These are phyloP conservation scores for Mesembryanthemum crystallinum DNA, from an alignment of 148 eudicot genomes.

Conservation along the genomic window DNA sequence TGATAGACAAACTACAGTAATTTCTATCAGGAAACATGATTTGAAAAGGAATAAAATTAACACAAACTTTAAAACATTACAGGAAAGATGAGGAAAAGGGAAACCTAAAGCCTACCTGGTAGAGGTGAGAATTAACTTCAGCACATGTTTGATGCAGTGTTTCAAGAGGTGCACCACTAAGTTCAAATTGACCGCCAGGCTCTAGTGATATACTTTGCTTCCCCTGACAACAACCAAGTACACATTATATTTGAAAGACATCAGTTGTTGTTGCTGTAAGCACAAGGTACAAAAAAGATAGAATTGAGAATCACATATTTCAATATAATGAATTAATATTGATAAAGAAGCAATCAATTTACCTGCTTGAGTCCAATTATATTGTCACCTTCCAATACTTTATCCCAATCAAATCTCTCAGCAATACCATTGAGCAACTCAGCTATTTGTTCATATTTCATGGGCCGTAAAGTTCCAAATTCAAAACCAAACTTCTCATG, in stretches of 20 bases:
- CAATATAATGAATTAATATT: not conserved
- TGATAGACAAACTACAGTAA: not conserved
- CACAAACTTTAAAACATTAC: not conserved
- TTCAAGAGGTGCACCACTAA: constrained; percentile 98
- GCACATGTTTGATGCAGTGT: constrained; percentile 99
- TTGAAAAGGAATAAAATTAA: not conserved
- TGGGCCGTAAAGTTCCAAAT: constrained; percentile 65
- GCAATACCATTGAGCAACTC: constrained; percentile 85
- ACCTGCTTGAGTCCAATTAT: constrained; percentile 98
- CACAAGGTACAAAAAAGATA: not conserved
- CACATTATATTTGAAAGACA: not conserved
- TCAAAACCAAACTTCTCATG: constrained; percentile 99
- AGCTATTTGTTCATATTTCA: constrained; percentile 89
- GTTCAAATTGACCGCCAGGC: constrained; percentile 99
- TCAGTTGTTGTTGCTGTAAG: not conserved
- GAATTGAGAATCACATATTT: not conserved
- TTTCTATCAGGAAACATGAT: not conserved
- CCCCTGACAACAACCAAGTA: constrained; percentile 47
- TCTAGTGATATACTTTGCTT: constrained; percentile 92
- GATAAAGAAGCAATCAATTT: constrained; percentile 18
- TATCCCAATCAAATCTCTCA: constrained; percentile 98
- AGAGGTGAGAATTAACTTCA: constrained; percentile 95
- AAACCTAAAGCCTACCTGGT: constrained; percentile 57
- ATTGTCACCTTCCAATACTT: constrained; percentile 90
- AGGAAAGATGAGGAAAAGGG: not conserved